Evolutionary conservation across 257 asterid genomes (phyloP), one percentile per base, ranked within the genome.

Genomic region (Leonotis leonurus): DNA sequence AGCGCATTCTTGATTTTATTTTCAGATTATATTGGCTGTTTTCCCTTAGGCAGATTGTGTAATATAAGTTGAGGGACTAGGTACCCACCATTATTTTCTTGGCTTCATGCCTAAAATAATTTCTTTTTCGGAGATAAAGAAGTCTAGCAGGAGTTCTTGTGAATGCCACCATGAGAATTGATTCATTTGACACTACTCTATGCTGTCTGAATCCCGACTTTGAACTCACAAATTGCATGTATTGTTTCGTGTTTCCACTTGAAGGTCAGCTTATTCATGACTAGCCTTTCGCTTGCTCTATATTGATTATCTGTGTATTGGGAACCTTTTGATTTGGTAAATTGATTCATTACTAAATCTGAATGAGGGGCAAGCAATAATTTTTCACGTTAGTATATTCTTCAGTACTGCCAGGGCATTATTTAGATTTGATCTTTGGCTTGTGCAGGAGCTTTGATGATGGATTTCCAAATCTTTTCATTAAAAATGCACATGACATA

Each of bases 401-500:
- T 48, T 26, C 48, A 2, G n/a, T 20, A 43, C 21, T 55, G 17
- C 26, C 37, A 41, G 33, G n/a, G 62, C 45, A 4, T 24, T 72
- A 43, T 39, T 60, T 26, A 18, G 20, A 20, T 29, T 20, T 13
- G 44, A 25, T 57, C 44, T 51, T 33, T 50, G 57, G 20, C 29
- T 6, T 64, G 24, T 77, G 30, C 91, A 87, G 96, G 98, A 90
- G 89, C 77, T 90, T 90, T 41, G 90, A 73, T 18, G 98, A 90
- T 71, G 98, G 98, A 9, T 90, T 90, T 64, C 98, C 96, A 24
- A 90, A 90, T 73, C 95, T 90, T 44, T 90, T 85, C 82, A 88
- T 90, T 44, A 84, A 90, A 65, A 85, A 90, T 48, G 98, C 98
- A 46, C 95, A 88, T 13, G 93, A 88, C 64, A 88, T 90, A 64